phyloP scores from a whole-genome alignment of 768 basidiomycete species.

The Pholiota microspora region DNA sequence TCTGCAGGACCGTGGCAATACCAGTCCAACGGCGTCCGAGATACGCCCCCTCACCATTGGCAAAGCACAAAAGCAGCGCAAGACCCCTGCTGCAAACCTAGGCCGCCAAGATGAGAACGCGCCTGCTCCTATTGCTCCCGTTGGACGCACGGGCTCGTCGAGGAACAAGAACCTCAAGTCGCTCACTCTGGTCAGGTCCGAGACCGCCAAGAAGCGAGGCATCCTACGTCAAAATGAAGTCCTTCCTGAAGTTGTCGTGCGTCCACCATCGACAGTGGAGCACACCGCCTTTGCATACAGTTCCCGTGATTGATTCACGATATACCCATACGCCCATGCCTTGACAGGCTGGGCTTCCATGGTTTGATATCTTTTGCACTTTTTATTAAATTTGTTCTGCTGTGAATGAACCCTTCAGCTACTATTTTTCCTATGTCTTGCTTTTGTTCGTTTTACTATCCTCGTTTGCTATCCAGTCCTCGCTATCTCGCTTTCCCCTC shows the following conservation, averaged over 20 bases:
- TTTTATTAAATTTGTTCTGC: constrained; percentile 17
- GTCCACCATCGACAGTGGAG: constrained; percentile 55
- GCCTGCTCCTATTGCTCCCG: constrained; percentile 29
- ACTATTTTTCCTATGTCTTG: background rate
- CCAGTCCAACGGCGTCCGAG: constrained; percentile 23
- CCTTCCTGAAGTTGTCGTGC: constrained; percentile 58
- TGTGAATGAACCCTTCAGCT: constrained; percentile 10
- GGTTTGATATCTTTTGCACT: background rate
- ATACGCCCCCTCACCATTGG: constrained; percentile 57
- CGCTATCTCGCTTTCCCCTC: background rate
- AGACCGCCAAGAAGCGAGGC: constrained; percentile 62
- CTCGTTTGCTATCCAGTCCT: background rate
- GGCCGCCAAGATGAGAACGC: constrained; percentile 37
- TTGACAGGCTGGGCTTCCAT: background rate
- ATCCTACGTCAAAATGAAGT: constrained; percentile 52
- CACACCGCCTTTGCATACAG: constrained; percentile 41
- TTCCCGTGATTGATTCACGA: constrained; percentile 38
- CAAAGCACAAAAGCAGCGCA: constrained; percentile 48
- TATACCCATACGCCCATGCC: constrained; percentile 1
- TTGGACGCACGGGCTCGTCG: constrained; percentile 13
- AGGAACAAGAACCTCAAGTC: constrained; percentile 50
- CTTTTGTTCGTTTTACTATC: background rate
- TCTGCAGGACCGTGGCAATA: constrained; percentile 54
- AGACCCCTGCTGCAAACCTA: constrained; percentile 4
- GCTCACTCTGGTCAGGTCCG: constrained; percentile 57